phyloP scores from a whole-genome alignment of 352 stramenopile species.

The Pythium periplocum region DNA sequence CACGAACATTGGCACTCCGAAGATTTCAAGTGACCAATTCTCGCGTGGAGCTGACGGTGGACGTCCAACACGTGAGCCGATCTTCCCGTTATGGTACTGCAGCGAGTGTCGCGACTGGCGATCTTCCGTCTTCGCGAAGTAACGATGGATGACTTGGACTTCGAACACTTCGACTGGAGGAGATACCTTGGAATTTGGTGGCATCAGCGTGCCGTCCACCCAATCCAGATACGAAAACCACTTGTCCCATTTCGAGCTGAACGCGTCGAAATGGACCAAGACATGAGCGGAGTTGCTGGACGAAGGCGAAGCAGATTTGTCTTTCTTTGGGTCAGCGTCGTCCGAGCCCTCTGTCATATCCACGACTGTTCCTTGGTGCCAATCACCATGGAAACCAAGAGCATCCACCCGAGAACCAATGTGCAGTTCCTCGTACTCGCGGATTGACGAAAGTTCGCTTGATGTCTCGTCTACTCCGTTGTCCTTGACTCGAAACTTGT shows the following conservation, averaged over 20 bases:
- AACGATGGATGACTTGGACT: constrained; percentile 70
- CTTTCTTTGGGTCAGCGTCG: constrained; percentile 1
- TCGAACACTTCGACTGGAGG: constrained; percentile 58
- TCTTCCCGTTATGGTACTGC: neutral
- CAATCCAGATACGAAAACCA: constrained; percentile 62
- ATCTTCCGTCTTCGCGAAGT: constrained; percentile 11
- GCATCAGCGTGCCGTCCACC: constrained; percentile 40
- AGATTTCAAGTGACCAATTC: constrained; percentile 36
- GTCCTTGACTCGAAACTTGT: neutral
- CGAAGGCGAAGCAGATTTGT: too few species aligned
- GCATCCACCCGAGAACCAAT: constrained; percentile 59
- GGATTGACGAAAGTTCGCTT: neutral
- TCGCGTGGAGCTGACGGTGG: constrained; percentile 13
- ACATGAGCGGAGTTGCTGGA: constrained; percentile 10
- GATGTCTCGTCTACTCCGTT: too few species aligned
- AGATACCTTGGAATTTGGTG: constrained; percentile 35
- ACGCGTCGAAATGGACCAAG: constrained; percentile 68
- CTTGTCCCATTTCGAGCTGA: constrained; percentile 67
- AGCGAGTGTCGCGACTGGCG: neutral
- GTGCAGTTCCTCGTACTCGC: constrained; percentile 36
- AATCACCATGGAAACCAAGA: constrained; percentile 46
- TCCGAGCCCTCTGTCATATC: constrained; percentile 20
- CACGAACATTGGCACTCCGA: constrained; percentile 69
- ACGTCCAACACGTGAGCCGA: neutral
- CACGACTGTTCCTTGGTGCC: constrained; percentile 55